A percentile compares a stretch with the other conserved stretches of the same genome.
Conservation (phyloP, 2,329 filamentous ascomycete species). For the Ophiostoma pallidulum region DNA sequence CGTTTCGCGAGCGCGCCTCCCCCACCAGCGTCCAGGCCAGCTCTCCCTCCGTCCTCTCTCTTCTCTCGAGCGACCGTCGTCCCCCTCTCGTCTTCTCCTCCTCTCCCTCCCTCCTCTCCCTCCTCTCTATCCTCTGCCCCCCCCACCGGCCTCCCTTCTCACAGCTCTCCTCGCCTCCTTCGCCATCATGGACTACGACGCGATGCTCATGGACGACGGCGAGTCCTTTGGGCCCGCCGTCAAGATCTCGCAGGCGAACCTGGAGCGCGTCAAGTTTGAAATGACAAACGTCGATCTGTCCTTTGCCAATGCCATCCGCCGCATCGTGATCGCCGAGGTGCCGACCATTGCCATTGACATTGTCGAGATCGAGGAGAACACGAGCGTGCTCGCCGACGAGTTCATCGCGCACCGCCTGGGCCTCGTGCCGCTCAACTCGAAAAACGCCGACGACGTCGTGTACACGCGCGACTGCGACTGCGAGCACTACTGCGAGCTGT, state of each 20-base stretch:
- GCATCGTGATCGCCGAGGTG: slow-evolving; percentile 86
- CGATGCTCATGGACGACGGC: slow-evolving; percentile 46
- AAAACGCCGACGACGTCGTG: slow-evolving; percentile 70
- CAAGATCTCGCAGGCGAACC: slow-evolving; percentile 63
- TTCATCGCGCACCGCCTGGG: slow-evolving; percentile 90
- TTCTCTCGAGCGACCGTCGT: no score
- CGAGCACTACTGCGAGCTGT: slow-evolving; percentile 88
- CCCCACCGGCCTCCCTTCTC: not conserved
- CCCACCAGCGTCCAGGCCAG: no score
- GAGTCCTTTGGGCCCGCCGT: slow-evolving; percentile 47
- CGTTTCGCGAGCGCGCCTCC: no score
- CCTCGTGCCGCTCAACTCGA: slow-evolving; percentile 77
- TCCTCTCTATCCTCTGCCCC: not conserved
- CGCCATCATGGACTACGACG: slow-evolving; percentile 47
- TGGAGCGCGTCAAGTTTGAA: slow-evolving; percentile 79
- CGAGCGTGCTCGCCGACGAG: slow-evolving; percentile 91
- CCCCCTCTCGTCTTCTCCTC: not conserved
- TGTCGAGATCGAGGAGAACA: slow-evolving; percentile 87
- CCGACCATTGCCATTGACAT: slow-evolving; percentile 92
- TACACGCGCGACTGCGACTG: slow-evolving; percentile 95
- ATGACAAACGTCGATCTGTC: slow-evolving; percentile 81
- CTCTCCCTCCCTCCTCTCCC: not conserved
- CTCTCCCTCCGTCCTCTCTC: no score
- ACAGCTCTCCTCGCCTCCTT: no score
- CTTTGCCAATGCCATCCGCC: slow-evolving; percentile 86